These are phyloP conservation scores for Pichia sp. DNA, from an alignment of 1,139 yeast species.

Conservation along the genomic window DNA sequence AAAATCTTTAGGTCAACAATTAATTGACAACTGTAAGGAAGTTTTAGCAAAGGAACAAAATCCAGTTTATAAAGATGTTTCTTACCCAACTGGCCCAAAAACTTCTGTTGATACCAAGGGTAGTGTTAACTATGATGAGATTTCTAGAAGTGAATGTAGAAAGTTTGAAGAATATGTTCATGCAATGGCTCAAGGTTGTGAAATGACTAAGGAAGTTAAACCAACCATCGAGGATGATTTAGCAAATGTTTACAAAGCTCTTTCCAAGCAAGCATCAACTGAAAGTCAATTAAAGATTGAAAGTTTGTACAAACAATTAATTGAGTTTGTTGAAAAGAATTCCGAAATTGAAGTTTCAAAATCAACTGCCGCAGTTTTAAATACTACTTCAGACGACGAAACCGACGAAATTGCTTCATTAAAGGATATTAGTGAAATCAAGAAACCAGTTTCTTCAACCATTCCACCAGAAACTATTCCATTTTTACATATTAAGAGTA, in stretches of 20 bases:
- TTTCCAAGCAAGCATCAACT: conserved; percentile 59
- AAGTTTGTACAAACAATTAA: conserved; percentile 69
- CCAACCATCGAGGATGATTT: conserved; percentile 82
- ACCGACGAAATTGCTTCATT: conserved; percentile 82
- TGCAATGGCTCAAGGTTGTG: conserved; percentile 96
- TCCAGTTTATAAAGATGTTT: conserved; percentile 93
- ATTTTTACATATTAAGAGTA: conserved; percentile 84
- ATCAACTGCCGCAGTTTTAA: conserved; percentile 37
- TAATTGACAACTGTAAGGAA: conserved; percentile 92
- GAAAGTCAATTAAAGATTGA: conserved; percentile 73
- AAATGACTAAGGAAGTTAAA: conserved; percentile 59
- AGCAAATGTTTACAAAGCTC: conserved; percentile 75
- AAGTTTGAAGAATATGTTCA: conserved; percentile 92
- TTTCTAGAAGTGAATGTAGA: conserved; percentile 83
- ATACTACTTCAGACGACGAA: conserved; percentile 42
- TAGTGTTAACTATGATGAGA: conserved; percentile 75
- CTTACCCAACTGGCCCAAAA: conserved; percentile 91
- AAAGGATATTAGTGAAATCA: conserved; percentile 62
- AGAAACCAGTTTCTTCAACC: conserved; percentile 66
- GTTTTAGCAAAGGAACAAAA: conserved; percentile 49
- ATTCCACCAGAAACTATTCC: conserved; percentile 86
- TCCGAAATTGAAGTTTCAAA: conserved; percentile 54
- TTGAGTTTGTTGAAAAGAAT: conserved; percentile 64
- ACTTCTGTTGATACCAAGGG: conserved; percentile 87
- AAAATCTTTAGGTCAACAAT: conserved; percentile 82